Percentiles rank a stretch among this genome's conserved stretches.
Conservation (phyloP, 441 rosid genomes). For the Brassica balearica region DNA sequence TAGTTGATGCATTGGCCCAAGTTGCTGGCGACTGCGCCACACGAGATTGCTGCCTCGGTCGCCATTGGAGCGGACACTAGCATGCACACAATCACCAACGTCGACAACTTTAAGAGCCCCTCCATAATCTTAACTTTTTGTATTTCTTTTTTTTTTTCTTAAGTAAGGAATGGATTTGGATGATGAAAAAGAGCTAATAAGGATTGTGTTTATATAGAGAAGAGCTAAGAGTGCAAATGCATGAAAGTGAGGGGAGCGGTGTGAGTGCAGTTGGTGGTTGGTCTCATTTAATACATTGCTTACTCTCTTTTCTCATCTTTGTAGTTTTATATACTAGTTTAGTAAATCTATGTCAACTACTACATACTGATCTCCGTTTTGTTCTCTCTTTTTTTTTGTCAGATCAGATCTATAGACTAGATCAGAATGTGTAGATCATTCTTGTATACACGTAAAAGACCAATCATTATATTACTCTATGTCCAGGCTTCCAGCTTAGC, state of each 20-base stretch:
- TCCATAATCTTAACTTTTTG: conserved; percentile 28
- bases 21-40: conserved; percentile 33
- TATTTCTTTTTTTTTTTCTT: not conserved
- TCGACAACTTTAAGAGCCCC: conserved; percentile 38
- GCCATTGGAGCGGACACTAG: conserved; percentile 48
- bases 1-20: conserved; percentile 43
- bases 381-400: not conserved
- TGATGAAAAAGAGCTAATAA: conserved; percentile 33
- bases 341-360: conserved; percentile 9
- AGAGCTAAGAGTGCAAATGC: conserved; percentile 24
- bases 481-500: not conserved
- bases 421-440: not conserved
- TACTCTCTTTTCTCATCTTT: conserved; percentile 25
- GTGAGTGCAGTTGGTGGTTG: conserved; percentile 28
- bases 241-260: conserved; percentile 19
- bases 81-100: conserved; percentile 41
- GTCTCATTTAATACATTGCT: conserved; percentile 38
- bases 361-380: conserved; percentile 18
- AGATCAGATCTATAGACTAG: conserved; percentile 3
- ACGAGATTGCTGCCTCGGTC: conserved; percentile 44
- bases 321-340: conserved; percentile 4
- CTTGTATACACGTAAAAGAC: conserved; percentile 12
- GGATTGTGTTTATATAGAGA: conserved; percentile 40
- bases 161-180: conserved; percentile 18
- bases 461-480: conserved; percentile 2